Base-by-base conservation (phyloP, 2,329 filamentous ascomycete genomes). In the Colletotrichum magnum region DNA sequence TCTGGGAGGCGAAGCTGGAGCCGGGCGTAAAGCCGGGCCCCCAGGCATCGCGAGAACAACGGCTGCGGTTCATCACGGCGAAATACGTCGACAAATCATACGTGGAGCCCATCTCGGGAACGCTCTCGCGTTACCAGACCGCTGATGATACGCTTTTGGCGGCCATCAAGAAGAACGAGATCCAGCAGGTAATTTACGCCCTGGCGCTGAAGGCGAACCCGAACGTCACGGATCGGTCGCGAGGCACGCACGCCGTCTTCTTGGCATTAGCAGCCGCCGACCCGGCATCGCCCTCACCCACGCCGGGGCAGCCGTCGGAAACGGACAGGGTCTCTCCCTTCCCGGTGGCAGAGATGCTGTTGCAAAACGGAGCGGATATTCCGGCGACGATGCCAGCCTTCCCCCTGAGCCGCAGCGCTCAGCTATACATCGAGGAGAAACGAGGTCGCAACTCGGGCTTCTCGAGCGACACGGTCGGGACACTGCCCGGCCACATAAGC, bases 121-220 rank as follows among this genome's bases (percentile, higher is more conserved):
- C 92, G 0, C 82, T 94, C 51, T 95, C 94, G 2, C 89, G 92
- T 39, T 96, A 93, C 78, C 85, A 87, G 2, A 94, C 92, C 0
- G 85, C 95, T 0, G 94, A 98, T 70, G 96, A 99, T 75, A 95
- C 93, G 0, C 87, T 99, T 6, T 84, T 99, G 47, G 94, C 95
- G 5, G 95, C 93, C 10, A 95, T 98, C 79, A 99, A 98, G 86
- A 94, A 92, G 81, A 98, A 98, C 79, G 95, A 99, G 77, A 94
- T 99, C 64, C 93, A 96, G 76, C 93, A 94, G 72, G 94, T 98
- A 26, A 88, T 99, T 28, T 97, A 98, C 75, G 95, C 93, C 4
- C 86, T 99, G 54, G 94, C 96, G 1, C 86, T 98, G 39, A 89
- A 89, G 70, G 96, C 94, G 15, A 97, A 95, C 75, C 93, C 95